Percentiles rank a stretch among this genome's conserved stretches.
phyloP scores from a whole-genome alignment of 2,329 filamentous ascomycete species.

The Clonostachys rosea region DNA sequence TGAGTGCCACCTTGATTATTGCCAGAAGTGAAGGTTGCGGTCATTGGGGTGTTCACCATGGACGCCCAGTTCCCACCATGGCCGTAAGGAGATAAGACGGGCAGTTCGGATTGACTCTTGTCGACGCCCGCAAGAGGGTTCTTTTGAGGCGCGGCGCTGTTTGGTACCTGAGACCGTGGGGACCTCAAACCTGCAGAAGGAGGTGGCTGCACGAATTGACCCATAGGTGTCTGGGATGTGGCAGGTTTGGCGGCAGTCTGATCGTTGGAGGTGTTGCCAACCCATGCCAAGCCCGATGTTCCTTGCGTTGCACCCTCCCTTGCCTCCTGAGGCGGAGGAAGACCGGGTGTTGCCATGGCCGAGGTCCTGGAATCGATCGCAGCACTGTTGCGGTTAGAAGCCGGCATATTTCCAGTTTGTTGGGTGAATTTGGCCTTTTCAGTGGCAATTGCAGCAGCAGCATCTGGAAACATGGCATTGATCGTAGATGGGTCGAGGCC shows the following conservation, averaged over 20 bases:
- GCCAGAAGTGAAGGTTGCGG: slow-evolving; percentile 64
- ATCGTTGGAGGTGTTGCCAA: slow-evolving; percentile 25
- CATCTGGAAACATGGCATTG: slow-evolving; percentile 98
- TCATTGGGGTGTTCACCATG: slow-evolving; percentile 97
- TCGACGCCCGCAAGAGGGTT: slow-evolving; percentile 74
- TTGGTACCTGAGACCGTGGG: slow-evolving; percentile 65
- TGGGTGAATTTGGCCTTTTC: slow-evolving; percentile 98
- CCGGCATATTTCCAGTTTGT: slow-evolving; percentile 83
- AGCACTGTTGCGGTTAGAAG: slow-evolving; percentile 89
- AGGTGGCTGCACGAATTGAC: slow-evolving; percentile 85
- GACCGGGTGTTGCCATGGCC: slow-evolving; percentile 70
- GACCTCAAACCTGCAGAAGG: slow-evolving; percentile 73
- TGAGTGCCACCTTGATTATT: slow-evolving; percentile 55
- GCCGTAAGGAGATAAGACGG: slow-evolving; percentile 79
- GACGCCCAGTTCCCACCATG: slow-evolving; percentile 95
- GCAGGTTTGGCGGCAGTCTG: slow-evolving; percentile 65
- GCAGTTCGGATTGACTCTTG: slow-evolving; percentile 64
- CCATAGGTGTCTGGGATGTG: slow-evolving; percentile 79
- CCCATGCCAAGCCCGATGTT: too few species aligned
- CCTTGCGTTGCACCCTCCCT: slow-evolving; percentile 13
- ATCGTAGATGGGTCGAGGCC: slow-evolving; percentile 91
- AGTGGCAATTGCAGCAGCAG: slow-evolving; percentile 94
- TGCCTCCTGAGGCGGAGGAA: slow-evolving; percentile 50
- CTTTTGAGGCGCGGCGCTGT: slow-evolving; percentile 71
- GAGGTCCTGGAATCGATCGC: slow-evolving; percentile 66